These are phyloP conservation scores for Sisymbrium irio DNA, from an alignment of 345 rosid species.

Conservation along the genomic window DNA sequence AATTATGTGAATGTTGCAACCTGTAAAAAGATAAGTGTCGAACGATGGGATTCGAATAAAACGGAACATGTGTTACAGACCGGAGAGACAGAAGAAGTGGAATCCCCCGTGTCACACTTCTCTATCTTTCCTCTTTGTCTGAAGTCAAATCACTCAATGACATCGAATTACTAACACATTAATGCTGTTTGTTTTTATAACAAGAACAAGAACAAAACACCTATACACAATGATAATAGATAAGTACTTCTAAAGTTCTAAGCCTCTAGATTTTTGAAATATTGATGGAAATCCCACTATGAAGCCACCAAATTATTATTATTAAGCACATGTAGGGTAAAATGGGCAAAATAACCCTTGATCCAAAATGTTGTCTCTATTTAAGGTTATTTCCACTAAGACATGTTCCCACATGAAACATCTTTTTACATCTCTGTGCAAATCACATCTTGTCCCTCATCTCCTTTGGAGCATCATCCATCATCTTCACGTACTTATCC, in stretches of 20 bases:
- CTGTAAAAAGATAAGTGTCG: constrained; percentile 14
- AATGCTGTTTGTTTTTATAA: neutral
- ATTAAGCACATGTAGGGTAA: constrained; percentile 20
- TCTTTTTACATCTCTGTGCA: constrained; percentile 26
- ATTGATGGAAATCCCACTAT: constrained; percentile 13
- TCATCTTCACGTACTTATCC: constrained; percentile 17
- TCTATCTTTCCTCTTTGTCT: constrained; percentile 28
- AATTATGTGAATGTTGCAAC: constrained; percentile 16
- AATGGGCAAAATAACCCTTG: constrained; percentile 16
- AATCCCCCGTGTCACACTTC: constrained; percentile 14
- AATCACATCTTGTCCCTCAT: constrained; percentile 37
- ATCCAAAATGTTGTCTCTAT: constrained; percentile 27
- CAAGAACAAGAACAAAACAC: neutral
- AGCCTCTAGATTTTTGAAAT: neutral
- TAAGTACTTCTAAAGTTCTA: neutral
- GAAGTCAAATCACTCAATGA: constrained; percentile 30
- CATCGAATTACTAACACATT: neutral
- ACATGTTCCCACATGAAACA: constrained; percentile 38
- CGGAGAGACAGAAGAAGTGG: constrained; percentile 27
- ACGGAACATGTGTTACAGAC: constrained; percentile 21
- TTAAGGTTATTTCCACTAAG: constrained; percentile 33
- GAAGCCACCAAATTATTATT: constrained; percentile 22
- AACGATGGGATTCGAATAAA: constrained; percentile 27
- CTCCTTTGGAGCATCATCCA: constrained; percentile 15
- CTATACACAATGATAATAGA: neutral